These are phyloP conservation scores for Polygonum aviculare DNA, from an alignment of 148 eudicot species.

Conservation along the genomic window DNA sequence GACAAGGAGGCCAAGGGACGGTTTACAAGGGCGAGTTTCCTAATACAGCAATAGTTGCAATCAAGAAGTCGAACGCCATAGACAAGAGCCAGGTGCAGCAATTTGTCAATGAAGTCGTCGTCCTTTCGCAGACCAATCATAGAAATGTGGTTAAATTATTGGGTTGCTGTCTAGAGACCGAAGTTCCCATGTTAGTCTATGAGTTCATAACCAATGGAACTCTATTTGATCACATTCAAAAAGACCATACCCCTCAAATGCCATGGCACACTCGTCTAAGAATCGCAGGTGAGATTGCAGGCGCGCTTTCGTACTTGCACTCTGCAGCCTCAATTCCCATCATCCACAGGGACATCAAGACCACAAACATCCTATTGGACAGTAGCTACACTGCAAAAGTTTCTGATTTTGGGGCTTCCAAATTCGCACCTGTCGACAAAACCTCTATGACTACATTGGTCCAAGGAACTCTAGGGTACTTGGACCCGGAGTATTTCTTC, in stretches of 20 bases:
- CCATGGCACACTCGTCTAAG: too few species aligned
- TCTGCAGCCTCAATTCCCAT: too few species aligned
- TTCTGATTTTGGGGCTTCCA: slow-evolving; percentile 12
- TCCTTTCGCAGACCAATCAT: slow-evolving; percentile 3
- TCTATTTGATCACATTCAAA: slow-evolving; percentile 6
- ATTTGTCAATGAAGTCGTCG: not conserved
- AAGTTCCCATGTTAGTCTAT: slow-evolving; percentile 10
- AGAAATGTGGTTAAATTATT: slow-evolving; percentile 8
- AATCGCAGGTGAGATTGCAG: not conserved
- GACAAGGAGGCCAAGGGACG: slow-evolving; percentile 8
- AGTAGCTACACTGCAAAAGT: slow-evolving; percentile 4
- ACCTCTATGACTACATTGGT: slow-evolving; percentile 5
- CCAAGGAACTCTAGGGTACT: slow-evolving; percentile 12
- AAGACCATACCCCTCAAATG: not conserved
- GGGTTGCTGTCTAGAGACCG: slow-evolving; percentile 10
- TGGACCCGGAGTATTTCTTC: slow-evolving; percentile 12
- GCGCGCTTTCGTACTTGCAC: too few species aligned
- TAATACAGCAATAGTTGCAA: not conserved
- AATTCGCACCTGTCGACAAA: not conserved
- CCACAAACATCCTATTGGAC: too few species aligned
- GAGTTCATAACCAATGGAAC: slow-evolving; percentile 8
- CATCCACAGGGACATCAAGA: too few species aligned
- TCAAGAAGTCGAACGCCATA: slow-evolving; percentile 4
- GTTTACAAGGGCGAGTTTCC: slow-evolving; percentile 4
- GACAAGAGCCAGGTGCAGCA: slow-evolving; percentile 12